Base-by-base conservation (phyloP, 768 basidiomycete genomes). In the Podaxis sp. region DNA sequence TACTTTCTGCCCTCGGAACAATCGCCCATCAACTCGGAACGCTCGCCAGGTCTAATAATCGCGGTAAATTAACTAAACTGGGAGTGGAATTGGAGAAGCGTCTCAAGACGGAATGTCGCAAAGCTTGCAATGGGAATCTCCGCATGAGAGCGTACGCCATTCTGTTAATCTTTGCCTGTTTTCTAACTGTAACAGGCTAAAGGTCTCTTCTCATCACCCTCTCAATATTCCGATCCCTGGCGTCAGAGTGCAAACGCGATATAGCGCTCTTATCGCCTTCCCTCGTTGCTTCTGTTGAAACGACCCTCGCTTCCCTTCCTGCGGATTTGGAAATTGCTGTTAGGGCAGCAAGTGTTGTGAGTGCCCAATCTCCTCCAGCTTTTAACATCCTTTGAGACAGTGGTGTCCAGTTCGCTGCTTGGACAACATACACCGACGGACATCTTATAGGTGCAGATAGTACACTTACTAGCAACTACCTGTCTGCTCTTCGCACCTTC, bases 341-440 rank as follows among this genome's bases (percentile, higher is more conserved):
- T 3, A 84, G 90, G 68, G 87, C 89, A 11, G 93, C 93, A 22
- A 90, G 84, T 69, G 85, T 95, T 58, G 94, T 94, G 72, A 68
- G 91, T 82, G 5, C 20, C 24, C 53, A 4, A 61, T 56, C 26
- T 28, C 44, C 24, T 56, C 46, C 62, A 58, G 24, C 24, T 41
- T 30, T 40, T 28, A 40, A 22, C 11, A n/a, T 8, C 44, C 44
- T 46, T 51, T 33, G n/a, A 53, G 24, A 12, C 20, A 7, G 2
- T 22, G 44, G 4, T n/a, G n/a, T 17, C n/a, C 36, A 95, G 90
- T 94, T 96, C 69, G 91, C 89, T 2, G 89, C 93, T 1, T 98
- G 93, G 90, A 89, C 90, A 20, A 95, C 95, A 15, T 97, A 88
- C 67, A 94, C 95, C 22, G 90, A 96, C 67, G 93, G 94, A 0